These are phyloP conservation scores for Kluyveromyces starmeri DNA, from an alignment of 805 yeast genomes.

Conservation along the genomic window DNA sequence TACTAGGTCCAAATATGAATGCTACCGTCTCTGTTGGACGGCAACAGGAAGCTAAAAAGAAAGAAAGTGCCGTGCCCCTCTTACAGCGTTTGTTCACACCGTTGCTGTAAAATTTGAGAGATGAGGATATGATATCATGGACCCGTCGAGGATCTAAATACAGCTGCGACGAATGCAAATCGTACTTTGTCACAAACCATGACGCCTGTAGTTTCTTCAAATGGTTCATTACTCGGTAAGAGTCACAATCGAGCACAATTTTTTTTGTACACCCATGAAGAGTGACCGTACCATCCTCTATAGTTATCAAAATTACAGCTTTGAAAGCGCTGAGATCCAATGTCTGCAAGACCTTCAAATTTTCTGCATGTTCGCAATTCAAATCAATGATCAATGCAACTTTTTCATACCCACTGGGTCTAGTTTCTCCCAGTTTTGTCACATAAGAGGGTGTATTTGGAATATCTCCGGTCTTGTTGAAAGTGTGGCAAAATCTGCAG, in stretches of 20 bases:
- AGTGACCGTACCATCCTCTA: conserved; percentile 2
- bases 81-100: conserved; percentile 8
- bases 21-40: conserved; percentile 7
- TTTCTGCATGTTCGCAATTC: conserved; percentile 5
- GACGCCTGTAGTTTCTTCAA: conserved; percentile 7
- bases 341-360: conserved; percentile 8
- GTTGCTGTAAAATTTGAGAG: neutral
- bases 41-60: conserved; percentile 12
- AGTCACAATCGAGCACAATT: conserved; percentile 5
- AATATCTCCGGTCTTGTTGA: conserved; percentile 8
- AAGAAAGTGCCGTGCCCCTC: conserved; percentile 15
- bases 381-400: conserved; percentile 10
- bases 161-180: neutral
- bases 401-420: neutral
- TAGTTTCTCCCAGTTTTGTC: neutral
- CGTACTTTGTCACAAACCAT: conserved; percentile 8
- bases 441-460: conserved; percentile 5
- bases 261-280: neutral
- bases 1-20: conserved; percentile 18
- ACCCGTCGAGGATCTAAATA: neutral
- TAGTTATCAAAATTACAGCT: neutral
- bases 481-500: conserved; percentile 11
- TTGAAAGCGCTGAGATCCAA: neutral
- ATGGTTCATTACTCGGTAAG: conserved; percentile 5
- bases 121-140: neutral